A percentile compares a stretch with the other conserved stretches of the same genome.
Evolutionary conservation across 2,329 filamentous ascomycete genomes (phyloP).

Genomic region (Mollisiaceae sp.): DNA sequence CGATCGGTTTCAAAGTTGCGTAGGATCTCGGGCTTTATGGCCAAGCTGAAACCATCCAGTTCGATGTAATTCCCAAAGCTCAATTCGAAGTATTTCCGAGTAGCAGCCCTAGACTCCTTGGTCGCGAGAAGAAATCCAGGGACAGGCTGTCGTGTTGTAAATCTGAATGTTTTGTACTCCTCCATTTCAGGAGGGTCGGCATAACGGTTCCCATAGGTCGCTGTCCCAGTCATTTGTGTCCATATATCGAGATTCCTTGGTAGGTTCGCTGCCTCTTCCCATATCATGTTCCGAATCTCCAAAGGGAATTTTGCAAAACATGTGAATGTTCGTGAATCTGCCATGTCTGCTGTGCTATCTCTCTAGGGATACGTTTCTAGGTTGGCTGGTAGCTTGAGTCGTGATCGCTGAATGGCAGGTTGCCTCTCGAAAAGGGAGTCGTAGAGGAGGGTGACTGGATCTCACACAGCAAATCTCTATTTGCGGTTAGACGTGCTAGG

Average conservation of each 20-base stretch:
- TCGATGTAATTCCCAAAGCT: background rate
- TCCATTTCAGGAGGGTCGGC: background rate
- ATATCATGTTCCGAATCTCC: slow-evolving; percentile 15
- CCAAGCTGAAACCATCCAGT: background rate
- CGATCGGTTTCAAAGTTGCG: background rate
- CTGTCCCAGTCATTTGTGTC: background rate
- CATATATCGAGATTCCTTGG: slow-evolving; percentile 20
- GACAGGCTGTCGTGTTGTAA: background rate
- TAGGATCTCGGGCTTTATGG: background rate
- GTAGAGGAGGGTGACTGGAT: too few species aligned
- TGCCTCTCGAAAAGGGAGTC: too few species aligned
- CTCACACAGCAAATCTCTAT: too few species aligned
- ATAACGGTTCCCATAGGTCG: background rate
- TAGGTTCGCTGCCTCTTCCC: slow-evolving; percentile 13
- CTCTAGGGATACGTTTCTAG: too few species aligned
- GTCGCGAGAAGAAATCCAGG: background rate
- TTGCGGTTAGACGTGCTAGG: too few species aligned
- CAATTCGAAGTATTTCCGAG: background rate
- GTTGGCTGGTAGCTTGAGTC: too few species aligned
- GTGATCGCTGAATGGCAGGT: too few species aligned
- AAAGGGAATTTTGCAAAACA: slow-evolving; percentile 14
- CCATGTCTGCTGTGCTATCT: too few species aligned
- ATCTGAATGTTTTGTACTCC: background rate
- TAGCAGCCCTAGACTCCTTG: background rate
- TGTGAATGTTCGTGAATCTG: background rate